Evolutionary conservation across 768 basidiomycete genomes (phyloP).

Genomic region (Lepiota subincarnata): DNA sequence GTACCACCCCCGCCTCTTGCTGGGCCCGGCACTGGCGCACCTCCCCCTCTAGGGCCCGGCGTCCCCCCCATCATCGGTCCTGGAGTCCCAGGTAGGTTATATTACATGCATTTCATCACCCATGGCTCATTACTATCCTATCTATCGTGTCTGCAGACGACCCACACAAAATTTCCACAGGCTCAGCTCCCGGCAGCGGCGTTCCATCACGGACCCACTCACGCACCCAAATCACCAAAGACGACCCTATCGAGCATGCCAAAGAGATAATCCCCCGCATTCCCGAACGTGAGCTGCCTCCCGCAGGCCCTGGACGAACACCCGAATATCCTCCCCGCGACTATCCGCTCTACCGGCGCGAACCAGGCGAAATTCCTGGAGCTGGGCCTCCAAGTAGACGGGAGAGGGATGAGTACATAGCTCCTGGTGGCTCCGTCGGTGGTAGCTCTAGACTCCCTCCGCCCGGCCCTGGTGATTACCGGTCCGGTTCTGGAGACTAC

Average conservation of each 20-base stretch:
- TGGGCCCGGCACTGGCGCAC: constrained; percentile 9
- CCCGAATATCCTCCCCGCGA: constrained; percentile 9
- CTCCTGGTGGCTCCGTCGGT: neutral
- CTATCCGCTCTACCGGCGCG: constrained; percentile 8
- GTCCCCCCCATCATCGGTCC: constrained; percentile 9
- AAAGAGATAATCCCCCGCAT: constrained; percentile 7
- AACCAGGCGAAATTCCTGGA: constrained; percentile 9
- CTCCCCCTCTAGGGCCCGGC: constrained; percentile 8
- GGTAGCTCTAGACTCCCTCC: constrained; percentile 7
- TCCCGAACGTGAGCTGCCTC: constrained; percentile 7
- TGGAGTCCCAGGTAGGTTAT: constrained; percentile 2
- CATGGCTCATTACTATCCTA: constrained; percentile 1
- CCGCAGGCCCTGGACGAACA: constrained; percentile 2
- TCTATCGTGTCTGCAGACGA: neutral
- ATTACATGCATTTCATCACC: neutral
- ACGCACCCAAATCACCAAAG: constrained; percentile 6
- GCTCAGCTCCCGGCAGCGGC: constrained; percentile 8
- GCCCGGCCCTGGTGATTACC: neutral
- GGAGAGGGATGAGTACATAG: constrained; percentile 9
- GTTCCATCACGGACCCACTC: constrained; percentile 10
- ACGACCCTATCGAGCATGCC: constrained; percentile 3
- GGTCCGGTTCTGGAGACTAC: neutral
- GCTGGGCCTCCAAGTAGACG: neutral
- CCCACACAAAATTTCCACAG: constrained; percentile 9
- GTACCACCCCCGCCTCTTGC: constrained; percentile 6